Evolutionary conservation across 2,329 filamentous ascomycete genomes (phyloP).

Genomic region (Calonectria henricotiae): DNA sequence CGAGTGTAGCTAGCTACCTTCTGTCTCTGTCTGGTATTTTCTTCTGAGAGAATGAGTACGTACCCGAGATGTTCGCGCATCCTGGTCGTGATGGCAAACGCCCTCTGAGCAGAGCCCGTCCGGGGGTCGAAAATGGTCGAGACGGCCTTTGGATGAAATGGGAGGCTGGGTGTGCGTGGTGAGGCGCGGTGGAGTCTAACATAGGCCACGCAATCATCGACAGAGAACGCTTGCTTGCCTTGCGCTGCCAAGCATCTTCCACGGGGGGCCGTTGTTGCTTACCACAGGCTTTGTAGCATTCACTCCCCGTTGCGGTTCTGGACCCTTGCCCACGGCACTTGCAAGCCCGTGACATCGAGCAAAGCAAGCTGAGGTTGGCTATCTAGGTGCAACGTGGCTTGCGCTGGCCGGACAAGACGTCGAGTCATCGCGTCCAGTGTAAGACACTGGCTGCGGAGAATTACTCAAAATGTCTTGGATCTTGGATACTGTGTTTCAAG

Average conservation of each 20-base stretch:
- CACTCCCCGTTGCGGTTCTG: slow-evolving; percentile 4
- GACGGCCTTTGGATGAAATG: slow-evolving; percentile 20
- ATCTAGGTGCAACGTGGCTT: slow-evolving; percentile 19
- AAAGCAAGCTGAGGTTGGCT: slow-evolving; percentile 25
- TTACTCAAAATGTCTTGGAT: slow-evolving; percentile 25
- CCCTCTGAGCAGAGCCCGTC: slow-evolving; percentile 3
- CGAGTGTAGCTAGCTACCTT: background rate
- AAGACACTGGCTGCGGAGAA: slow-evolving; percentile 30
- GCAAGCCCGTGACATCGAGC: slow-evolving; percentile 20
- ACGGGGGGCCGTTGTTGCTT: slow-evolving; percentile 19
- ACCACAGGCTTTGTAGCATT: slow-evolving; percentile 16
- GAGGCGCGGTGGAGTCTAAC: slow-evolving; percentile 24
- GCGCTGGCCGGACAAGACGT: slow-evolving; percentile 10
- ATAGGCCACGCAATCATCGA: slow-evolving; percentile 32
- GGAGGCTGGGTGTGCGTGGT: slow-evolving; percentile 27
- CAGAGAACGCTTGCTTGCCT: slow-evolving; percentile 26
- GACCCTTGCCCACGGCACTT: slow-evolving; percentile 11
- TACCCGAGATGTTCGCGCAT: slow-evolving; percentile 10
- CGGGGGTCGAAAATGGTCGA: slow-evolving; percentile 3
- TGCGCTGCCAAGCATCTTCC: slow-evolving; percentile 19
- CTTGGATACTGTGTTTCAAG: slow-evolving; percentile 36
- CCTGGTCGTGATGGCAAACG: slow-evolving; percentile 14
- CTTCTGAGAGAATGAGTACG: background rate
- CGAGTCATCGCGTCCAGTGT: slow-evolving; percentile 5
- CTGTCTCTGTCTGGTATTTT: background rate